Evolutionary conservation across 805 yeast genomes (phyloP).

Genomic region (Metschnikowia vanudenii): DNA sequence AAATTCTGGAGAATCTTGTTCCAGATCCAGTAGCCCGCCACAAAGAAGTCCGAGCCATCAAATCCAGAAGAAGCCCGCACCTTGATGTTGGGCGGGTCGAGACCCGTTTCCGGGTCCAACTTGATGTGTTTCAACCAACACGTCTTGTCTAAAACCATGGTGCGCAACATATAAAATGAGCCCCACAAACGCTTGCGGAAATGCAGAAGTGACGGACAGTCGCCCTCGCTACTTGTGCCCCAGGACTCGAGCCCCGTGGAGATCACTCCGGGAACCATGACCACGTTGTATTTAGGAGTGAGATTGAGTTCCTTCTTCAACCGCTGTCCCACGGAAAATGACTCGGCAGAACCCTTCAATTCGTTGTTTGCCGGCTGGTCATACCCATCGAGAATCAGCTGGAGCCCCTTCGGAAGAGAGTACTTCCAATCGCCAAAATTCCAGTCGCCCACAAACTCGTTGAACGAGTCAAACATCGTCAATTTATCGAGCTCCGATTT

Average conservation of each 20-base stretch:
- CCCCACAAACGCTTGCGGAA: conserved; percentile 96
- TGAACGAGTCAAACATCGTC: conserved; percentile 54
- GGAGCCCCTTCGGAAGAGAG: conserved; percentile 63
- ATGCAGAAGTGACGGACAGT: conserved; percentile 80
- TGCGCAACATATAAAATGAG: conserved; percentile 87
- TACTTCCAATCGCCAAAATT: no score
- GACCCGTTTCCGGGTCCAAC: conserved; percentile 87
- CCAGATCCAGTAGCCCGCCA: conserved; percentile 99
- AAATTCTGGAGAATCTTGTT: conserved; percentile 90
- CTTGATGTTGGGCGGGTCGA: conserved; percentile 82
- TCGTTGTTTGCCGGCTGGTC: conserved; percentile 33
- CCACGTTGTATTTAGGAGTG: conserved; percentile 68
- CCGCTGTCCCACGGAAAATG: conserved; percentile 81
- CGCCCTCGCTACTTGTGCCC: conserved; percentile 67
- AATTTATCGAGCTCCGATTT: conserved; percentile 49
- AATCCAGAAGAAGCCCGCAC: conserved; percentile 93
- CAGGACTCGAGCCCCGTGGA: conserved; percentile 95
- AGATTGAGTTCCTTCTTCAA: conserved; percentile 53
- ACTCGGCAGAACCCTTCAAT: conserved; percentile 62
- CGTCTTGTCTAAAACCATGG: conserved; percentile 86
- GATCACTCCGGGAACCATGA: conserved; percentile 94
- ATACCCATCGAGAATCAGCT: conserved; percentile 58
- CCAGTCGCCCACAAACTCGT: conserved; percentile 53
- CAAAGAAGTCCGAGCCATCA: conserved; percentile 94
- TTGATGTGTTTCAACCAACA: conserved; percentile 94